Evolutionary conservation across 306 rosid genomes (phyloP).

Genomic region (Rosa chinensis): DNA sequence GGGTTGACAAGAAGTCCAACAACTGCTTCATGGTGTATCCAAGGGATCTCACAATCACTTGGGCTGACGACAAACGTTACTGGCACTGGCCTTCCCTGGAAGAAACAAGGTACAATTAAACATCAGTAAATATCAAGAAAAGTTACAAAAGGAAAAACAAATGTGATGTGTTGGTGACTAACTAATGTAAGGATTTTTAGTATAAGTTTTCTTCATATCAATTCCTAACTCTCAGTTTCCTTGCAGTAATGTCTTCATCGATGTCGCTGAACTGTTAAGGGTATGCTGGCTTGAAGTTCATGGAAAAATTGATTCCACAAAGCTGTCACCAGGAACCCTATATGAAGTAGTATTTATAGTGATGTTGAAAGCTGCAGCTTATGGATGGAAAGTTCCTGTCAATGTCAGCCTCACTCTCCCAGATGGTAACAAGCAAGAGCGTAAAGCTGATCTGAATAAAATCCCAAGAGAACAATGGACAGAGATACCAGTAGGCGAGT

Average conservation of each 20-base stretch:
- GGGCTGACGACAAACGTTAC: constrained; percentile 43
- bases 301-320: constrained; percentile 56
- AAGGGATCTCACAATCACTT: constrained; percentile 56
- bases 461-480: constrained; percentile 42
- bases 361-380: constrained; percentile 48
- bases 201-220: not conserved
- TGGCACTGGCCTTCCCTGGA: constrained; percentile 55
- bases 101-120: constrained; percentile 45
- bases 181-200: not conserved
- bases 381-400: constrained; percentile 69
- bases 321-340: constrained; percentile 51
- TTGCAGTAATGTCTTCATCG: constrained; percentile 51
- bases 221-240: not conserved
- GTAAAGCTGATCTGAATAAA: constrained; percentile 30
- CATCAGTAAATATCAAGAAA: not conserved
- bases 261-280: constrained; percentile 47
- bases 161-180: not conserved
- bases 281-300: constrained; percentile 77
- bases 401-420: constrained; percentile 56
- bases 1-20: constrained; percentile 46
- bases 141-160: not conserved
- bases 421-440: constrained; percentile 48
- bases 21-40: constrained; percentile 73
- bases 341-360: constrained; percentile 52
- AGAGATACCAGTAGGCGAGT: constrained; percentile 59